These are phyloP conservation scores for Schwanniomyces etchellsii DNA, from an alignment of 1,139 yeast genomes.

Conservation along the genomic window DNA sequence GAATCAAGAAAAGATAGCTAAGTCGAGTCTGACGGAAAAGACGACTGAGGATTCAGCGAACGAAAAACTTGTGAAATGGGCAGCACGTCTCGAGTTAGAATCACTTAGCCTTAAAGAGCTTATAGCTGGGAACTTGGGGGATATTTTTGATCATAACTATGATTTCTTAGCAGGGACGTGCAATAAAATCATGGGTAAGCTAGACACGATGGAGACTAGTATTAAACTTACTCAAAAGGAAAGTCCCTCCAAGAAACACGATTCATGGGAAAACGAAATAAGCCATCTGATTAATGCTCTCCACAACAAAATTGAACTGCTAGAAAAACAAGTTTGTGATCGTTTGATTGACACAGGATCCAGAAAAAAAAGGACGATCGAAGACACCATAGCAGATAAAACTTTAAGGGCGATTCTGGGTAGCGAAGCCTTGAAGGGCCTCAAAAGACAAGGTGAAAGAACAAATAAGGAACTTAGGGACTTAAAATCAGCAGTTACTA, in stretches of 20 bases:
- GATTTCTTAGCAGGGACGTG: constrained; percentile 2
- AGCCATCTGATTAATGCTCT: no score
- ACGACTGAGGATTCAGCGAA: neutral
- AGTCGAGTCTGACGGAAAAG: neutral
- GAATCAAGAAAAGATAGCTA: constrained; percentile 1
- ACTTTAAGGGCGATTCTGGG: neutral
- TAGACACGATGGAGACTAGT: constrained; percentile 2
- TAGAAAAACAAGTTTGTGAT: no score
- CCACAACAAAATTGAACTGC: neutral
- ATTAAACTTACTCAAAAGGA: no score
- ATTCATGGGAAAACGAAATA: no score
- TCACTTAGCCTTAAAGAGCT: constrained; percentile 21
- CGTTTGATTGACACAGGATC: no score
- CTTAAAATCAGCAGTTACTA: neutral
- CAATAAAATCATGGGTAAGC: constrained; percentile 2
- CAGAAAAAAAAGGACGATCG: no score
- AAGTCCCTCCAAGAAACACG: no score
- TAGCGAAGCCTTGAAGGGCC: neutral
- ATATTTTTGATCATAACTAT: constrained; percentile 6
- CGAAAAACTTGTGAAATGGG: constrained; percentile 19
- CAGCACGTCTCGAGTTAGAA: constrained; percentile 28
- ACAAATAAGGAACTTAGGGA: neutral
- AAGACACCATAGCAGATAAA: neutral
- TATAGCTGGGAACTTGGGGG: constrained; percentile 7
- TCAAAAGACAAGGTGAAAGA: no score